Base-by-base conservation (phyloP, 139 green algal genomes). In the Asterochloris erici region DNA sequence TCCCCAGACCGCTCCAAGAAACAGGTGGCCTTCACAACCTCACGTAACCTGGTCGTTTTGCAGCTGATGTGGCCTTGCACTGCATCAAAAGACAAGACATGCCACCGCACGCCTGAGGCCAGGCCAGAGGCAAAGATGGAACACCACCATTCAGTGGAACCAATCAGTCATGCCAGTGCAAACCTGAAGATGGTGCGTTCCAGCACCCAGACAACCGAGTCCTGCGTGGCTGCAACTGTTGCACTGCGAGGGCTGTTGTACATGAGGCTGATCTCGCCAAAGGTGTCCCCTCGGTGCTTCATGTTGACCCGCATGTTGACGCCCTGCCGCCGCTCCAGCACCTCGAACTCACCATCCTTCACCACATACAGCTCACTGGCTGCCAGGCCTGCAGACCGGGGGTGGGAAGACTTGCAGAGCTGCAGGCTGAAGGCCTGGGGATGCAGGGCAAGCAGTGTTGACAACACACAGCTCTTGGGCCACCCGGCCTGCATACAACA, bases 291-390 rank as follows among this genome's bases (percentile, higher is more conserved):
- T 0, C 83, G 89, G 79, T 92, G 85, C 84, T 98, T 98, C 80
- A 94, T 92, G 91, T 97, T 97, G 0, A 98, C 93, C 0, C 92
- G 93, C 68, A 97, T 88, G 85, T 96, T 98, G 17, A 96, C 89
- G 27, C 94, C 94, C 82, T 96, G 91, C 14, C 94, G 86, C 47
- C 88, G 85, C 83, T 98, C 90, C 47, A 96, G 85, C 63, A 98
- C 94, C 88, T 98, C 96, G 81, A 98, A 98, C 81, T 97, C 93
- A 12, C 96, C 96, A 19, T 68, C 83, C 84, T 97, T 98, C 6
- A 99, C 95, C 2, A 99, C 91, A 82, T 97, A 99, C 75, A 99
- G 89, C 90, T 98, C 95, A 12, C 86, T 90, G 60, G 94, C 92
- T 47, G 88, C 90, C 15, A 96, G 78, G 60, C 94, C 92, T 54